Conservation (phyloP, 306 rosid species). For the Geum urbanum region DNA sequence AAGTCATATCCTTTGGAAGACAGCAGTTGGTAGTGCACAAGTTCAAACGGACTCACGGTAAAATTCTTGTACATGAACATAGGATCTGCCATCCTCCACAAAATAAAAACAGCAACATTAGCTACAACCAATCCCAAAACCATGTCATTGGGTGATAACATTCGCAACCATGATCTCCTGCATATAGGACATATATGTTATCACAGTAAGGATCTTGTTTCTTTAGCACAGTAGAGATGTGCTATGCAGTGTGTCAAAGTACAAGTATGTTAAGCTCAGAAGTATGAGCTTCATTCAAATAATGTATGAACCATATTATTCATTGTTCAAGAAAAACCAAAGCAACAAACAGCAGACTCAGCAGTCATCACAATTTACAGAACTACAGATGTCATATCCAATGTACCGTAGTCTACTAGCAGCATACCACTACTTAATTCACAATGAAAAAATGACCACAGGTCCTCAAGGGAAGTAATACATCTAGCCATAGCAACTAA, state of each 20-base stretch:
- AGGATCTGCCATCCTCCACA: constrained; percentile 52
- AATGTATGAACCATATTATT: no score
- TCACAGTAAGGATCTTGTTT: neutral
- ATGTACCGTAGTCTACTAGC: no score
- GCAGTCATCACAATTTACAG: no score
- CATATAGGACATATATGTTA: constrained; percentile 32
- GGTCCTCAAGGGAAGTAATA: neutral
- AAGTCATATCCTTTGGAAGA: constrained; percentile 3
- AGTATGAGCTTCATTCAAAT: no score
- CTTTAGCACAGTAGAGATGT: neutral
- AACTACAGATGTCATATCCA: no score
- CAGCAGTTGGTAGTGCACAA: constrained; percentile 20
- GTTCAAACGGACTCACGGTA: constrained; percentile 51
- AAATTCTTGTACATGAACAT: constrained; percentile 67
- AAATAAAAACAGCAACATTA: constrained; percentile 64
- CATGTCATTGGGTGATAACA: constrained; percentile 37
- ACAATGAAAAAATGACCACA: neutral
- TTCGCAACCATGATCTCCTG: constrained; percentile 60
- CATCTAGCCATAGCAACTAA: neutral
- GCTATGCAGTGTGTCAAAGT: neutral
- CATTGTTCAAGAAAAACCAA: no score
- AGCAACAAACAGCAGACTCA: no score
- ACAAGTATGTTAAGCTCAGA: neutral
- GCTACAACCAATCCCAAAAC: constrained; percentile 72
- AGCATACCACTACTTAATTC: neutral